Base-by-base conservation (phyloP, 164 flowering plant genomes). In the Pachysandra terminalis region DNA sequence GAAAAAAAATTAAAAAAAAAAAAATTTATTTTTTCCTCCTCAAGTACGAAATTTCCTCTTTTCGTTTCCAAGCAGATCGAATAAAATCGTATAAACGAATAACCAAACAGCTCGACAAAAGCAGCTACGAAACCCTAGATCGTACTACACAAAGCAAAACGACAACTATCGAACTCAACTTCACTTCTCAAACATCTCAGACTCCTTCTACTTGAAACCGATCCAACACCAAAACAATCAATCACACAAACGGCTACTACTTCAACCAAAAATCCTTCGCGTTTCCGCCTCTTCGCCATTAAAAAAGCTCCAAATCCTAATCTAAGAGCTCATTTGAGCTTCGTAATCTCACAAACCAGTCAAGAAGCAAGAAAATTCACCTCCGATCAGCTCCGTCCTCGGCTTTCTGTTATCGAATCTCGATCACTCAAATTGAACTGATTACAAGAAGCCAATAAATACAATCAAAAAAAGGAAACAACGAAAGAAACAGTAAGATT, bases 271-370 rank as follows among this genome's bases (percentile, higher is more conserved):
- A 37, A 57, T 56, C 59, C 59, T 15, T 21, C 54, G 45, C 67
- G 58, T 62, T 56, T 70, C 63, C 67, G 57, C 32, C 63, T 23
- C 26, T 45, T 64, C 63, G 48, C 68, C 68, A 63, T 70, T 9
- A 59, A 58, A 58, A 23, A 37, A 25, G 8, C 41, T 27, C 56
- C 25, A 28, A 68, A 28, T 40, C 24, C 52, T 15, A 37, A 54
- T 3, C 22, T 40, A 49, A 35, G 14, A 27, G 9, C 3, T 32
- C 51, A 45, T 45, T 45, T 12, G 51, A 45, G 51, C 51, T 45
- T 45, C 17, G 10, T 3, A 15, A 45, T 45, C 51, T 12, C 51
- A 45, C 51, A 1, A 45, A 5, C 17, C 51, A 45, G 15, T 45
- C 51, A 5, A 45, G 10, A 45, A 45, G 10, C 45, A 5, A 40